Base-by-base conservation (phyloP, 176 grass and related monocot genomes). In the Urochloa ruziziensis region DNA sequence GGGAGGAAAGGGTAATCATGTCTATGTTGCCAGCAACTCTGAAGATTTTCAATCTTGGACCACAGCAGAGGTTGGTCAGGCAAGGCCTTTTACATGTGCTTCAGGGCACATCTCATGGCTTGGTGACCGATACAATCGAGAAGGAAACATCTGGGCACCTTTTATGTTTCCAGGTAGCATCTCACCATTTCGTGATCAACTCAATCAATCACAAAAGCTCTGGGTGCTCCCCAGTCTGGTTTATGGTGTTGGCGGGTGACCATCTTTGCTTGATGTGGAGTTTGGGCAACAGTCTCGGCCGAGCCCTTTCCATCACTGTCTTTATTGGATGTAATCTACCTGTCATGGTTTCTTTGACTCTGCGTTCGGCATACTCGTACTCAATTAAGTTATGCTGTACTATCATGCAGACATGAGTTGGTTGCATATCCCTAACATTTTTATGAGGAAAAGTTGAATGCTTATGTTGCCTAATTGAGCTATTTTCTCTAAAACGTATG, bases 1-100 rank as follows among this genome's bases (percentile, higher is more conserved):
- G 94, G 94, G 94, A 61, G 94, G 89, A 52, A 69, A 85, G 77
- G 44, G 37, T 67, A 91, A 94, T 39, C 78, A 34, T 34, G 78
- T 97, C 69, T 91, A 94, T 46, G 15, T 71, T 63, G 33, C 86
- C 15, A 44, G 2, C 2, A 0, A 34, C 1, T 28, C 27, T 19
- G 56, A 78, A 78, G 64, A 83, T 62, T 71, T 42, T 33, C 63
- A 63, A 33, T 13, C 43, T 42, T 83, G 86, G 86, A 87, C 29
- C 24, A 32, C 47, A 15, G 24, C 52, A 2, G 52, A 82, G 32
- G 11, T 82, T 70, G 79, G 86, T 40, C 79, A 82, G 33, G 68
- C 30, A 68, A 32, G 42, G 3, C 53, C 7, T 56, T 18, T 47
- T 47, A 47, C 1, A 15, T 47, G 44, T 1, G 1, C 12, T 15